Evolutionary conservation across 2,329 filamentous ascomycete genomes (phyloP).

Genomic region (Penicillium paneum): DNA sequence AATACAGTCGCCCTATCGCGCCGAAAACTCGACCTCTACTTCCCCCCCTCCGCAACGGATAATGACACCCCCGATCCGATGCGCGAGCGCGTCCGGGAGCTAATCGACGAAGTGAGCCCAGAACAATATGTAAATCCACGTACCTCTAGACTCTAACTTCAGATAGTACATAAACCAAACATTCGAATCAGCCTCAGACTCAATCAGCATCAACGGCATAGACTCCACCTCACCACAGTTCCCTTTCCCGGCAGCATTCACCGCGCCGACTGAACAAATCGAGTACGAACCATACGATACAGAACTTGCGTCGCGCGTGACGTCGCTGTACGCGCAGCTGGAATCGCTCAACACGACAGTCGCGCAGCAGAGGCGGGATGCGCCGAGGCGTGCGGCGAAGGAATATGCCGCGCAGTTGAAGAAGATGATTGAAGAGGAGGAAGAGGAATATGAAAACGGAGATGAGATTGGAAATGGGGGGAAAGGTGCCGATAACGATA

Average conservation of each 20-base stretch:
- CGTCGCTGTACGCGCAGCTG: slow-evolving; percentile 47
- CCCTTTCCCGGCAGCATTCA: slow-evolving; percentile 33
- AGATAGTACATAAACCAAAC: slow-evolving; percentile 46
- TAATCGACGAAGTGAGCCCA: slow-evolving; percentile 39
- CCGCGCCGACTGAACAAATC: slow-evolving; percentile 41
- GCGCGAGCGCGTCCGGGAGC: slow-evolving; percentile 43
- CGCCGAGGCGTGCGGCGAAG: slow-evolving; percentile 42
- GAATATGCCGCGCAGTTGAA: slow-evolving; percentile 37
- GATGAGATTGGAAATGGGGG: slow-evolving; percentile 38
- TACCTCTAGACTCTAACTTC: neutral
- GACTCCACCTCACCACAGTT: slow-evolving; percentile 36
- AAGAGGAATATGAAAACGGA: slow-evolving; percentile 60
- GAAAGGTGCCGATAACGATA: slow-evolving; percentile 36
- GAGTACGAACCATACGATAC: slow-evolving; percentile 49
- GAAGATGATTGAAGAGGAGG: slow-evolving; percentile 36
- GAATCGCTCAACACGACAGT: slow-evolving; percentile 49
- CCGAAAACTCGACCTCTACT: slow-evolving; percentile 49
- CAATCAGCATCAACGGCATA: slow-evolving; percentile 49
- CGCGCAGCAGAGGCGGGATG: slow-evolving; percentile 45
- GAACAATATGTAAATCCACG: neutral
- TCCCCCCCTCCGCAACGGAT: slow-evolving; percentile 45
- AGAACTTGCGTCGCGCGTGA: slow-evolving; percentile 42
- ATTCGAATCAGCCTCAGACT: slow-evolving; percentile 43
- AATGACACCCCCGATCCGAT: slow-evolving; percentile 41
- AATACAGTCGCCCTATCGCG: slow-evolving; percentile 46